Percentiles rank a stretch among this genome's conserved stretches.
These are phyloP conservation scores for Carallia brachiata DNA, from an alignment of 345 rosid genomes.

Conservation along the genomic window DNA sequence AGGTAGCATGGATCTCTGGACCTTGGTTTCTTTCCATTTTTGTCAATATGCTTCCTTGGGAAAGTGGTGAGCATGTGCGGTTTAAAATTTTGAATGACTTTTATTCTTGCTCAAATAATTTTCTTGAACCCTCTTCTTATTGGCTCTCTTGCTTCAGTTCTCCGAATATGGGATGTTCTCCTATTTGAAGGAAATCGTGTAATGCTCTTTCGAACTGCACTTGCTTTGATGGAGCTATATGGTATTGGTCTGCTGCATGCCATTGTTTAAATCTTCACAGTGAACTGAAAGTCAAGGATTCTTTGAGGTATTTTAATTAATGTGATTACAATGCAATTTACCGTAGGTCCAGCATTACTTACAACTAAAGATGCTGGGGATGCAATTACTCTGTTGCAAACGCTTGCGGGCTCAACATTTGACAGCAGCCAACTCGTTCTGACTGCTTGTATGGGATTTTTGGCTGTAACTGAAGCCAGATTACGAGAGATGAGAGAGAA, in stretches of 20 bases:
- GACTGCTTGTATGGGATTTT: conserved; percentile 85
- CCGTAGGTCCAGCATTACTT: conserved; percentile 79
- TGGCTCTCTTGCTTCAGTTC: conserved; percentile 48
- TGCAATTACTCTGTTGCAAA: conserved; percentile 78
- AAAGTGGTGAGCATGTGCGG: conserved; percentile 59
- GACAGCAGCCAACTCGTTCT: conserved; percentile 96
- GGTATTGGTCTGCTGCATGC: conserved; percentile 40
- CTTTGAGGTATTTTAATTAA: conserved; percentile 3
- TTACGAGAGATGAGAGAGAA: conserved; percentile 68
- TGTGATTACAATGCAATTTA: conserved; percentile 17
- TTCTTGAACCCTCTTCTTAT: conserved; percentile 9
- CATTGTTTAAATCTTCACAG: conserved; percentile 13
- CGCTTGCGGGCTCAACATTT: conserved; percentile 90
- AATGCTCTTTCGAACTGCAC: conserved; percentile 89
- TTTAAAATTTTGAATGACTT: conserved; percentile 8
- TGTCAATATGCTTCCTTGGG: conserved; percentile 97
- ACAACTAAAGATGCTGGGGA: conserved; percentile 92
- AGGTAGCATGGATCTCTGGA: conserved; percentile 93
- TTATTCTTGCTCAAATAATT: conserved; percentile 4
- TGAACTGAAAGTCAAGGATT: conserved; percentile 2
- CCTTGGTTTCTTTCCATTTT: conserved; percentile 99
- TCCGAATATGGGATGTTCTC: conserved; percentile 97
- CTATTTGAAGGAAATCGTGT: conserved; percentile 95
- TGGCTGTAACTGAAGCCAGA: conserved; percentile 67
- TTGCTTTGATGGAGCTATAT: conserved; percentile 87